These are phyloP conservation scores for Cyberlindnera euphorbiae DNA, from an alignment of 805 yeast species.

Conservation along the genomic window DNA sequence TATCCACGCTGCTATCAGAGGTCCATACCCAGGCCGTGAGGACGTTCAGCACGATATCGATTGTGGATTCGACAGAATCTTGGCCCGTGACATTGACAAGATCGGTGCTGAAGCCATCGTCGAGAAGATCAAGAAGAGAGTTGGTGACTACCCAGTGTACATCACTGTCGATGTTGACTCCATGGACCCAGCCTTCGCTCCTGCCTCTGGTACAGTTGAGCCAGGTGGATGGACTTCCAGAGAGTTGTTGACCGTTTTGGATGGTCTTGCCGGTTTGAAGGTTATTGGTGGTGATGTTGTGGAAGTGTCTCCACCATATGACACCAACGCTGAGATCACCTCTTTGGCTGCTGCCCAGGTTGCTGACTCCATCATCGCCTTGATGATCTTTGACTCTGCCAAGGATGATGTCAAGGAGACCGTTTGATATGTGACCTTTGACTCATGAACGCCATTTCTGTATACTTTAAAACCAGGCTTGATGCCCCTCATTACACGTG, in stretches of 20 bases:
- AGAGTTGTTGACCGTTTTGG: constrained; percentile 39
- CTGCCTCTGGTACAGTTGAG: constrained; percentile 51
- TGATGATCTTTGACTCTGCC: constrained; percentile 31
- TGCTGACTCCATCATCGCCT: constrained; percentile 42
- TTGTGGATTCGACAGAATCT: constrained; percentile 45
- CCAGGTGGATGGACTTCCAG: constrained; percentile 49
- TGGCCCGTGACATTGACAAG: constrained; percentile 43
- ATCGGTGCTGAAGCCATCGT: constrained; percentile 37
- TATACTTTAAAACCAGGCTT: not conserved
- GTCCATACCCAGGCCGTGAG: constrained; percentile 44
- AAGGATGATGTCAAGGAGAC: too few relatives aligned
- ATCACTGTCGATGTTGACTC: constrained; percentile 47
- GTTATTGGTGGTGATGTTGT: constrained; percentile 49
- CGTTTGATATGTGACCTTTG: too few relatives aligned
- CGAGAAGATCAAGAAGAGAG: constrained; percentile 30
- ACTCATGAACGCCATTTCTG: too few relatives aligned
- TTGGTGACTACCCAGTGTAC: constrained; percentile 39
- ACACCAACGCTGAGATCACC: constrained; percentile 58
- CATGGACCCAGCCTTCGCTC: constrained; percentile 47
- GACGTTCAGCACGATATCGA: constrained; percentile 40
- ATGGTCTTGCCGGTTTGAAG: constrained; percentile 40
- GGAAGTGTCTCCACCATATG: constrained; percentile 58
- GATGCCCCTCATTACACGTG: not conserved
- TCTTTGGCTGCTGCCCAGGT: constrained; percentile 63
- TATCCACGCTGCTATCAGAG: constrained; percentile 61